Percentiles rank a stretch among this genome's conserved stretches.
These are phyloP conservation scores for Paxillus rubicundulus DNA, from an alignment of 768 basidiomycete species.

Conservation along the genomic window DNA sequence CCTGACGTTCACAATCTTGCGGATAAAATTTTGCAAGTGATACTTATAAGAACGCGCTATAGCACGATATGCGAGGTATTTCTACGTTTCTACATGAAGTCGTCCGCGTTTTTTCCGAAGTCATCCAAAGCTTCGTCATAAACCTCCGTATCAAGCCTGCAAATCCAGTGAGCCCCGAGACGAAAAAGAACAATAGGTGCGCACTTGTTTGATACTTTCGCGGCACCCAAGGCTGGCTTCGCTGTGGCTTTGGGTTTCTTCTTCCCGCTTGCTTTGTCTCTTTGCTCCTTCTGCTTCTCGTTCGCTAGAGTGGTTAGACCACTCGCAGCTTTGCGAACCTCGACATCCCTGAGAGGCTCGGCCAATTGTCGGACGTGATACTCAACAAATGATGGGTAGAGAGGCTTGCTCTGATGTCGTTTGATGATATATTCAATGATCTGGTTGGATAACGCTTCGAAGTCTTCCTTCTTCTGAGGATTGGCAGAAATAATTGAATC, in stretches of 20 bases:
- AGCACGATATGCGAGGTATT: conserved; percentile 12
- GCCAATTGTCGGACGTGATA: conserved; percentile 76
- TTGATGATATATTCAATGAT: conserved; percentile 77
- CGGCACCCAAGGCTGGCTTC: conserved; percentile 76
- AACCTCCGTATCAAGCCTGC: conserved; percentile 69
- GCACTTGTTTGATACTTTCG: conserved; percentile 65
- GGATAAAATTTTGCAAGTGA: conserved; percentile 1
- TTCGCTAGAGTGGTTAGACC: conserved; percentile 85
- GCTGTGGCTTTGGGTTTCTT: conserved; percentile 73
- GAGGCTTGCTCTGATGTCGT: conserved; percentile 76
- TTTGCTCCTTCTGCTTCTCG: conserved; percentile 90
- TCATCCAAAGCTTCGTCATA: conserved; percentile 94
- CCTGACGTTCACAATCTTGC: background rate
- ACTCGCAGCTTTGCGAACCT: conserved; percentile 86
- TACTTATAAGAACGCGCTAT: conserved; percentile 11
- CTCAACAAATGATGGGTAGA: conserved; percentile 83
- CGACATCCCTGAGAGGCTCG: conserved; percentile 79
- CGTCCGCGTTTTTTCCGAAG: conserved; percentile 68
- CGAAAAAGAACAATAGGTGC: conserved; percentile 16
- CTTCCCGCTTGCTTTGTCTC: conserved; percentile 84
- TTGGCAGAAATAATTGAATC: conserved; percentile 72
- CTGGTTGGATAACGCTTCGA: conserved; percentile 64
- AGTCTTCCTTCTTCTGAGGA: conserved; percentile 90
- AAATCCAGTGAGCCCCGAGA: conserved; percentile 13
- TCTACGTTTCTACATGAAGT: conserved; percentile 77